phyloP scores from a whole-genome alignment of 306 rosid species.

The Arachis stenosperma region DNA sequence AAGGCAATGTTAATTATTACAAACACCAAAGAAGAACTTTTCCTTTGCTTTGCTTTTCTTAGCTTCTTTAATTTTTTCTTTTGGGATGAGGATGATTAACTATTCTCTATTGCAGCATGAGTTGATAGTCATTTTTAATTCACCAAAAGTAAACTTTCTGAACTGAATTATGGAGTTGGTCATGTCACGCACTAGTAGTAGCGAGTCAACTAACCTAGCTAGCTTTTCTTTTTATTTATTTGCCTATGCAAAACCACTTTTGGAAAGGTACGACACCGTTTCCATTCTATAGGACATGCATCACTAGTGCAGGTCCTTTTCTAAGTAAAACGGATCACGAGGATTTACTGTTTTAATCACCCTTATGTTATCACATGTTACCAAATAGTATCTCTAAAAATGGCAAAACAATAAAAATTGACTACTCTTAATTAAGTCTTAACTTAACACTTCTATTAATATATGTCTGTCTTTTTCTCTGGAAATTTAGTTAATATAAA shows the following conservation, averaged over 20 bases:
- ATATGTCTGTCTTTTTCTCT: no score
- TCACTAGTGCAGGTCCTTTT: background rate
- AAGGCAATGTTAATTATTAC: conserved; percentile 40
- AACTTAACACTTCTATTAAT: no score
- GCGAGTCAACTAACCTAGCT: background rate
- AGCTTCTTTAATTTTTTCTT: background rate
- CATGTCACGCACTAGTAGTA: background rate
- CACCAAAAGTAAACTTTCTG: no score
- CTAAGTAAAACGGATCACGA: background rate
- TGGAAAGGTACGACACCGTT: background rate
- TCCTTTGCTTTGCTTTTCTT: background rate
- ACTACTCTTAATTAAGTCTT: no score
- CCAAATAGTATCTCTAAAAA: no score
- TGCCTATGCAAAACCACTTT: background rate
- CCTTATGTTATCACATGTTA: background rate
- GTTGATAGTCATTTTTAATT: background rate
- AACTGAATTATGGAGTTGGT: background rate
- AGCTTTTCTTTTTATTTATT: background rate
- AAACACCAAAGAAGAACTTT: conserved; percentile 9
- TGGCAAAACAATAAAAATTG: no score
- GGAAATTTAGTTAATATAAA: no score
- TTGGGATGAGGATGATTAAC: conserved; percentile 15
- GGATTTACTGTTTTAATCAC: conserved; percentile 8
- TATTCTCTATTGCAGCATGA: conserved; percentile 37
- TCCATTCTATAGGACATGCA: conserved; percentile 2